phyloP scores from a whole-genome alignment of 108 stramenopile species.

The Nitzschia sp. region DNA sequence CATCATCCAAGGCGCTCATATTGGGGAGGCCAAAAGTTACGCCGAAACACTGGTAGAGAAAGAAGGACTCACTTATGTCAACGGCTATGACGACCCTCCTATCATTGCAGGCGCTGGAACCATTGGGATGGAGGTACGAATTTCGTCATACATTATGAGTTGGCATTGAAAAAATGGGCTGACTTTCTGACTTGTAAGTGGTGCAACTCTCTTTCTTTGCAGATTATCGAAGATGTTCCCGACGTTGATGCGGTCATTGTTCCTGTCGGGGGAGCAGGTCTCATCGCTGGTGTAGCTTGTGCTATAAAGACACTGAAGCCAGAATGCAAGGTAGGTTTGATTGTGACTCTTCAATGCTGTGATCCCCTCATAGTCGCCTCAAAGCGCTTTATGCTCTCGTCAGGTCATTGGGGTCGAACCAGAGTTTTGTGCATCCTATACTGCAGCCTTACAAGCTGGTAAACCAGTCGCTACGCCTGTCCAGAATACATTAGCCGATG shows the following conservation, averaged over 20 bases:
- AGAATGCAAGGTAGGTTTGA: slow-evolving; percentile 63
- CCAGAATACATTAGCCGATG: slow-evolving; percentile 92
- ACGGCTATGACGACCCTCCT: slow-evolving; percentile 97
- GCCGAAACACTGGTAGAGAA: slow-evolving; percentile 68
- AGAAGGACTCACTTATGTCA: slow-evolving; percentile 81
- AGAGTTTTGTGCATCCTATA: slow-evolving; percentile 85
- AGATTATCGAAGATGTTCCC: slow-evolving; percentile 93
- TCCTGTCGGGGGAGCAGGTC: slow-evolving; percentile 95
- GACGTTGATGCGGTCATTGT: slow-evolving; percentile 91
- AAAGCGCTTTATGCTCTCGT: too few relatives aligned
- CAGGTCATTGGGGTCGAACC: slow-evolving; percentile 95
- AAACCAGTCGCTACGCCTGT: slow-evolving; percentile 62
- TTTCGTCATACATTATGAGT: slow-evolving; percentile 2
- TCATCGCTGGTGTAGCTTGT: slow-evolving; percentile 92
- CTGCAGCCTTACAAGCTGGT: slow-evolving; percentile 84
- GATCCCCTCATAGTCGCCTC: too few relatives aligned
- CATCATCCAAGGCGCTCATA: slow-evolving; percentile 90
- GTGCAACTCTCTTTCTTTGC: neutral
- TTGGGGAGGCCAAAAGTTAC: slow-evolving; percentile 88
- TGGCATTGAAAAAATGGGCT: too few relatives aligned
- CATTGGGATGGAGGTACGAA: slow-evolving; percentile 85
- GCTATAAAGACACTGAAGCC: slow-evolving; percentile 95
- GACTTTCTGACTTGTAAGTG: too few relatives aligned
- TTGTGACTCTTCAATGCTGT: too few relatives aligned
- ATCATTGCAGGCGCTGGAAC: slow-evolving; percentile 97